These are phyloP conservation scores for Salix dunnii DNA, from an alignment of 345 rosid genomes.

Conservation along the genomic window DNA sequence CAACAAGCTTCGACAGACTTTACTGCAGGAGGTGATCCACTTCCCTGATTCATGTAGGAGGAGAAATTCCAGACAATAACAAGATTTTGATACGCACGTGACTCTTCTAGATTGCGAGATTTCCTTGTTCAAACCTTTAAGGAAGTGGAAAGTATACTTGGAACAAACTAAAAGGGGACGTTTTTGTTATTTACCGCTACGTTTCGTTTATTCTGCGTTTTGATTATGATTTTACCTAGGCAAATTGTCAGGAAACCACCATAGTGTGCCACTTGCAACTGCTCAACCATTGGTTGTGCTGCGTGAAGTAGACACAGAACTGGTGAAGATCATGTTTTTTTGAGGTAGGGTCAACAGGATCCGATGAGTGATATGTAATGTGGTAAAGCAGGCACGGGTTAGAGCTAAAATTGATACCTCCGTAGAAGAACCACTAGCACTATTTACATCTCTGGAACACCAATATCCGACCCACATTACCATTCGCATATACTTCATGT, in stretches of 20 bases:
- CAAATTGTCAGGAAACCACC: not conserved
- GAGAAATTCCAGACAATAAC: not conserved
- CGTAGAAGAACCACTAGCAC: constrained; percentile 3
- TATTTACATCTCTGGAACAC: constrained; percentile 1
- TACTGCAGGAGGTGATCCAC: not conserved
- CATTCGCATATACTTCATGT: not conserved
- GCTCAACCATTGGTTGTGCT: not conserved
- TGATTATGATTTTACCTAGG: not conserved
- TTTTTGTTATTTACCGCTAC: not conserved
- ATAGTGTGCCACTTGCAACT: not conserved
- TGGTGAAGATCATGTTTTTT: not conserved
- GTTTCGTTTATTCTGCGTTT: not conserved
- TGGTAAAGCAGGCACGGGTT: not conserved
- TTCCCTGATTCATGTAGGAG: not conserved
- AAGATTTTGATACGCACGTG: not conserved
- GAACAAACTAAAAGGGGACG: not conserved
- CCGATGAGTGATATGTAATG: not conserved
- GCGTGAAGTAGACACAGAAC: not conserved
- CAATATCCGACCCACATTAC: not conserved
- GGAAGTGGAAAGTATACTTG: not conserved
- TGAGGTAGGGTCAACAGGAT: constrained; percentile 4
- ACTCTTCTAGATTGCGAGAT: not conserved
- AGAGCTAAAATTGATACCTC: not conserved
- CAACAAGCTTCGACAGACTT: not conserved
- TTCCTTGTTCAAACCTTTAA: not conserved